A percentile compares a stretch with the other conserved stretches of the same genome.
These are phyloP conservation scores for Thymus quinquecostatus DNA, from an alignment of 257 asterid genomes.

Conservation along the genomic window DNA sequence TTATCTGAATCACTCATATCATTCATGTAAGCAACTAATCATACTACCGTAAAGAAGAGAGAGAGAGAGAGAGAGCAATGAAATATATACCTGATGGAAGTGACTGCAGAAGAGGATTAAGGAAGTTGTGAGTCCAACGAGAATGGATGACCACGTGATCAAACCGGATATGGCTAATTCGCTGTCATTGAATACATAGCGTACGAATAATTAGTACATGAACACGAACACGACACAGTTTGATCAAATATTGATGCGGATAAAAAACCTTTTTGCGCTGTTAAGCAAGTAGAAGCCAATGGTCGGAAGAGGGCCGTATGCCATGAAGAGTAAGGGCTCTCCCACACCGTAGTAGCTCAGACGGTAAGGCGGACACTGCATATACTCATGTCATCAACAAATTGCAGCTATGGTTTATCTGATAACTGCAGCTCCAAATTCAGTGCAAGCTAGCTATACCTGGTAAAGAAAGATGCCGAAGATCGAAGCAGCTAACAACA, in stretches of 20 bases:
- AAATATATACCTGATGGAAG: constrained; percentile 58
- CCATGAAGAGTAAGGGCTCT: constrained; percentile 33
- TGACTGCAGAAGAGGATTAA: constrained; percentile 73
- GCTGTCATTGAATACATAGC: constrained; percentile 30
- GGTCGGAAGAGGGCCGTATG: constrained; percentile 38
- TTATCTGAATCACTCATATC: constrained; percentile 38
- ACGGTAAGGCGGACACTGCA: constrained; percentile 65
- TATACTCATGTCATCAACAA: background rate
- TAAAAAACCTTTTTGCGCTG: constrained; percentile 36
- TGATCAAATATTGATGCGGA: no score
- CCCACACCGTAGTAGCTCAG: constrained; percentile 39
- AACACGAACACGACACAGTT: no score
- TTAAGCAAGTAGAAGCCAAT: constrained; percentile 43
- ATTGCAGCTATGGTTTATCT: no score
- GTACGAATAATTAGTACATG: background rate
- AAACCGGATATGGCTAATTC: constrained; percentile 51
- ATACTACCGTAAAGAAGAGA: background rate
- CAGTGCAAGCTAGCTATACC: constrained; percentile 32
- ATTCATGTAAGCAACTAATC: background rate
- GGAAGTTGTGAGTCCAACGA: constrained; percentile 64
- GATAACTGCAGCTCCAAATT: no score
- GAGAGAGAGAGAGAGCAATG: background rate
- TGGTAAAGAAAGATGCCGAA: constrained; percentile 60
- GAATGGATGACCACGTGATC: constrained; percentile 51
- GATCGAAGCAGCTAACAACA: constrained; percentile 47